These are phyloP conservation scores for Mycotypha africana DNA, from an alignment of 371 early-diverging fungal species.

Conservation along the genomic window DNA sequence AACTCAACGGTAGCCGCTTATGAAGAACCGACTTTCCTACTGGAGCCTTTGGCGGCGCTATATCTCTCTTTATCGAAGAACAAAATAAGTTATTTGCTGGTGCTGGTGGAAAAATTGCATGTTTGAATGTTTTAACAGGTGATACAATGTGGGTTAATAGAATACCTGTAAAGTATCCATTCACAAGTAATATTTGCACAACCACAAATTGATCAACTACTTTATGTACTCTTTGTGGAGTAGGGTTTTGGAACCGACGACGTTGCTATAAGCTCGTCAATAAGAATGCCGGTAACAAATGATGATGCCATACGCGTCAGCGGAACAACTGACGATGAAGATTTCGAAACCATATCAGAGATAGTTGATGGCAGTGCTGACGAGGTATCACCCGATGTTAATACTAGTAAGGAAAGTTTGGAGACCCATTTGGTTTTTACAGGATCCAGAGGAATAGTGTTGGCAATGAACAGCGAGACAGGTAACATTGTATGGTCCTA, in stretches of 20 bases:
- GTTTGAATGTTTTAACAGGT: slow-evolving; percentile 19
- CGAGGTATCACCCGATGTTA: neutral
- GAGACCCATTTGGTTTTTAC: slow-evolving; percentile 6
- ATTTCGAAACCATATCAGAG: neutral
- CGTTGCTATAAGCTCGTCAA: slow-evolving; percentile 14
- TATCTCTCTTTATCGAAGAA: slow-evolving; percentile 30
- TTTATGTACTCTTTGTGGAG: neutral
- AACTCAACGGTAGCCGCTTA: slow-evolving; percentile 1
- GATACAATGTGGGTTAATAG: slow-evolving; percentile 23
- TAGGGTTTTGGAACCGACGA: slow-evolving; percentile 19
- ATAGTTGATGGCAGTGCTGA: neutral
- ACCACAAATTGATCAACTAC: neutral
- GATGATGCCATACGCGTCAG: neutral
- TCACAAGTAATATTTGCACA: no score
- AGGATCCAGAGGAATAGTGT: slow-evolving; percentile 15
- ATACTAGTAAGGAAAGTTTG: neutral
- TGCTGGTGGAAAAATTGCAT: slow-evolving; percentile 15
- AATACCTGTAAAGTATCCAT: slow-evolving; percentile 34
- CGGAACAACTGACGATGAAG: neutral
- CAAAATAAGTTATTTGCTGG: slow-evolving; percentile 16
- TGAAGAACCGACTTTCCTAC: slow-evolving; percentile 11
- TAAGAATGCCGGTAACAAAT: neutral
- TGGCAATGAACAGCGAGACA: slow-evolving; percentile 16
- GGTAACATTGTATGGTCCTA: slow-evolving; percentile 22
- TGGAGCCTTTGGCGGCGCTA: slow-evolving; percentile 11